Evolutionary conservation across 106 monocot species (phyloP), one percentile per base, ranked within the genome.

Genomic region (Phalaenopsis aphrodite): DNA sequence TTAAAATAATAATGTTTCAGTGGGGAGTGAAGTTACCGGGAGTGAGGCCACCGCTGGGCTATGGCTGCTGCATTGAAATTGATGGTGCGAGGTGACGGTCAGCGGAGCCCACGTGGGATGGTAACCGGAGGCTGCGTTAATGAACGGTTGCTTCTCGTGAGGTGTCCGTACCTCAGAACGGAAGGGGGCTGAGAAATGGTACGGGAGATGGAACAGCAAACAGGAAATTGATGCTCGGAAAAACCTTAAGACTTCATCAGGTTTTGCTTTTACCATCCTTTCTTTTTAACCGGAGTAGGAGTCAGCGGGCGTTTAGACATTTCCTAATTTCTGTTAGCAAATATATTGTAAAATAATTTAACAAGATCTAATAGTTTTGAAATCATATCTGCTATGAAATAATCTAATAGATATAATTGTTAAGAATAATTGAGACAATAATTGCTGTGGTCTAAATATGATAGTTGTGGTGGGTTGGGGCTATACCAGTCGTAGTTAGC

Each of bases 31-130:
- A 14, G 38, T 36, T 5, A 78, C 56, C 78, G 39, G 2, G 16
- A 9, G 39, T 74, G 7, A 11, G 74, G 48, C 36, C 56, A 55
- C 56, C 78, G 52, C 0, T 6, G 16, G 39, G 56, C 17, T 38
- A 15, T 55, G 7, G 56, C 16, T 24, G 45, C 55, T 55, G 74
- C 19, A 74, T 16, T 74, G 69, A 1, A 69, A 38, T 69, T 38
- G 69, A 69, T 69, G 36, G 69, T 12, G 69, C 12, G 12, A 15
- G 69, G 14, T 38, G 38, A 65, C 21, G 61, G 61, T 61, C 21
- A 61, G 21, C 61, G 61, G 36, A 69, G 69, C 69, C 69, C 69
- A 69, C 69, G 69, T 69, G 69, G 61, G n/a, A 18, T 16, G 9
- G 69, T 69, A 14, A 39, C 38, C 15, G 36, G 69, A 15, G 14